Conservation (phyloP, 495 filamentous ascomycete genomes). For the Daldinia concentrica region DNA sequence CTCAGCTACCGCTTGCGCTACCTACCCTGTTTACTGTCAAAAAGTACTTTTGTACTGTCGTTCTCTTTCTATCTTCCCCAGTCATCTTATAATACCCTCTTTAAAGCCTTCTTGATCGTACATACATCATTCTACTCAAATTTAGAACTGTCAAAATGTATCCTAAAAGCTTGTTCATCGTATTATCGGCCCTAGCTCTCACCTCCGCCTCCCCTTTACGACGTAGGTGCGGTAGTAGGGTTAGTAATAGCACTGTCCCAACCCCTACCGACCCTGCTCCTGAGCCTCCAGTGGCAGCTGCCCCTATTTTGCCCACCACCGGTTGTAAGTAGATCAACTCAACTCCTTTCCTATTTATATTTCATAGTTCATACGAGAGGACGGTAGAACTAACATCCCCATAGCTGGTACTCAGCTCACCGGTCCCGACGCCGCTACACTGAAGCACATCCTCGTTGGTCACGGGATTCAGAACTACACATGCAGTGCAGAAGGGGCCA, state of each 20-base stretch:
- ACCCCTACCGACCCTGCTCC: conserved; percentile 19
- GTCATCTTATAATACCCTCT: conserved; percentile 35
- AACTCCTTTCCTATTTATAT: not conserved
- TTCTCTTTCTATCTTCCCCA: conserved; percentile 14
- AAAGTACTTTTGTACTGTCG: conserved; percentile 25
- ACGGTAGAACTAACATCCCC: conserved; percentile 21
- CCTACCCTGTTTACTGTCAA: conserved; percentile 20
- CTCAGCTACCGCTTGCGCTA: conserved; percentile 44
- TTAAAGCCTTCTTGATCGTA: conserved; percentile 12
- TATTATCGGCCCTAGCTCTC: conserved; percentile 45
- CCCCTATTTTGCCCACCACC: conserved; percentile 40
- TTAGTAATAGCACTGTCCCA: conserved; percentile 23
- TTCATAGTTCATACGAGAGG: no score
- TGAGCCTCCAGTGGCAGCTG: conserved; percentile 12
- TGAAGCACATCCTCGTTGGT: conserved; percentile 72
- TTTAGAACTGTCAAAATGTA: conserved; percentile 40
- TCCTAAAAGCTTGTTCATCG: conserved; percentile 32
- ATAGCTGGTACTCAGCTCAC: conserved; percentile 54
- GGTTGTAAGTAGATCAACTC: conserved; percentile 37
- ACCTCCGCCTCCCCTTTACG: conserved; percentile 48
- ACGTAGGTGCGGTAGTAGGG: conserved; percentile 32
- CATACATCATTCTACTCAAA: conserved; percentile 5
- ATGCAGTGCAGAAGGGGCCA: conserved; percentile 55
- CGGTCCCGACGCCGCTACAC: conserved; percentile 53
- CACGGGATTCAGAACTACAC: conserved; percentile 84